These are phyloP conservation scores for Simmondsia chinensis DNA, from an alignment of 148 eudicot species.

Conservation along the genomic window DNA sequence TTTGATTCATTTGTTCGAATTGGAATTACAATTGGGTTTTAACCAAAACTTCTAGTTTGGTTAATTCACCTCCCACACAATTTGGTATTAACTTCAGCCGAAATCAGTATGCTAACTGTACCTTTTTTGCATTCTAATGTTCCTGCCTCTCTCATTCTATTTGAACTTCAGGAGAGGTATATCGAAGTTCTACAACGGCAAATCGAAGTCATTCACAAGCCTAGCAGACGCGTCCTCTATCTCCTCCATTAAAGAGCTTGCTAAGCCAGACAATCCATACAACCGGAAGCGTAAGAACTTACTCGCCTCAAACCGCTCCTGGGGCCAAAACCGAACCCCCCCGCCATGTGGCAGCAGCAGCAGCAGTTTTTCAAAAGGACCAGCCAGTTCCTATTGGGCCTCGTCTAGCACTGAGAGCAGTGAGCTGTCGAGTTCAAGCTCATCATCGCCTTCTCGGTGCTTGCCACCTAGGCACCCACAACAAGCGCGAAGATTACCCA, in stretches of 20 bases:
- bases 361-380: slow-evolving; percentile 30
- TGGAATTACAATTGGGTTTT: no score
- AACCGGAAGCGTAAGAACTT: slow-evolving; percentile 50
- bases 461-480: slow-evolving; percentile 52
- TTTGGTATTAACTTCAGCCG: no score
- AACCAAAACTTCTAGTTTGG: no score
- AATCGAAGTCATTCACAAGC: slow-evolving; percentile 66
- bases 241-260: slow-evolving; percentile 43
- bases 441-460: slow-evolving; percentile 22
- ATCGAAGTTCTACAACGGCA: slow-evolving; percentile 50
- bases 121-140: no score
- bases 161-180: slow-evolving; percentile 41
- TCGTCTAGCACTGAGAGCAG: slow-evolving; percentile 24
- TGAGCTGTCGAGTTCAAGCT: slow-evolving; percentile 24
- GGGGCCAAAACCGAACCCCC: slow-evolving; percentile 31
- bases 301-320: slow-evolving; percentile 27
- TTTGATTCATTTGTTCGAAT: no score
- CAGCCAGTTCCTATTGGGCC: slow-evolving; percentile 24
- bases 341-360: slow-evolving; percentile 1
- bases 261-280: slow-evolving; percentile 51
- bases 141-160: no score
- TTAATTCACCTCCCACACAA: no score
- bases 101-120: no score
- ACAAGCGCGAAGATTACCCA: slow-evolving; percentile 12
- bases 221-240: slow-evolving; percentile 39